Conservation (phyloP, 2,329 filamentous ascomycete species). For the Neopestalotiopsis clavispora region DNA sequence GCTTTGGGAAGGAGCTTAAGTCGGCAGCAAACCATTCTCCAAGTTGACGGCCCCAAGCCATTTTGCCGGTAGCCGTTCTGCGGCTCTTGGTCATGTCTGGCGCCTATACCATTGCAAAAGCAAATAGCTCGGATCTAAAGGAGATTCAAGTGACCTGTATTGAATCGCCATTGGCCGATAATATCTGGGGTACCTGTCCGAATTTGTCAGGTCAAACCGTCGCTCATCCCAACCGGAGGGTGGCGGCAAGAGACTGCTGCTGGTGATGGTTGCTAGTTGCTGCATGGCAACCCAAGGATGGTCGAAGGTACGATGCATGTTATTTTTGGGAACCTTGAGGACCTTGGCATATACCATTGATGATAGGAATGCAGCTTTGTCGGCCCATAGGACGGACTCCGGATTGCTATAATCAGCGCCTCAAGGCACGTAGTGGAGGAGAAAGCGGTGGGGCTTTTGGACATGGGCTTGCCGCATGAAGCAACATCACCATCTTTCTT, state of each 20-base stretch:
- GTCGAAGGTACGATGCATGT: background rate
- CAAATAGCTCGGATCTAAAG: background rate
- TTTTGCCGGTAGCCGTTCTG: conserved; percentile 12
- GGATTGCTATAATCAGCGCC: background rate
- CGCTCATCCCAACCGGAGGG: background rate
- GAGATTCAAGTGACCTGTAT: background rate
- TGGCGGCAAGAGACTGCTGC: background rate
- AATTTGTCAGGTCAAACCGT: conserved; percentile 10
- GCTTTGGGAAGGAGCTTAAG: conserved; percentile 11
- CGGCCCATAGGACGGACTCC: background rate
- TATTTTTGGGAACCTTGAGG: conserved; percentile 15
- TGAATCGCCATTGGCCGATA: background rate
- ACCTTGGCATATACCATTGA: background rate
- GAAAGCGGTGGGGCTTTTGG: background rate
- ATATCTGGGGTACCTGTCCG: conserved; percentile 8
- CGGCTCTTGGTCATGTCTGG: conserved; percentile 12
- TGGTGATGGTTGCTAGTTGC: background rate
- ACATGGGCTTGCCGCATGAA: background rate
- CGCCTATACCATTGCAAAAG: conserved; percentile 4
- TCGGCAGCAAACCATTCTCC: background rate
- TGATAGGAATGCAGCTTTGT: background rate
- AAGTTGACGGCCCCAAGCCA: background rate
- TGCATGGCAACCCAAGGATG: background rate
- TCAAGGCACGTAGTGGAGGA: background rate
- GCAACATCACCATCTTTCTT: conserved; percentile 1